Conservation (phyloP, 2,329 filamentous ascomycete species). For the Didymella pinodella region DNA sequence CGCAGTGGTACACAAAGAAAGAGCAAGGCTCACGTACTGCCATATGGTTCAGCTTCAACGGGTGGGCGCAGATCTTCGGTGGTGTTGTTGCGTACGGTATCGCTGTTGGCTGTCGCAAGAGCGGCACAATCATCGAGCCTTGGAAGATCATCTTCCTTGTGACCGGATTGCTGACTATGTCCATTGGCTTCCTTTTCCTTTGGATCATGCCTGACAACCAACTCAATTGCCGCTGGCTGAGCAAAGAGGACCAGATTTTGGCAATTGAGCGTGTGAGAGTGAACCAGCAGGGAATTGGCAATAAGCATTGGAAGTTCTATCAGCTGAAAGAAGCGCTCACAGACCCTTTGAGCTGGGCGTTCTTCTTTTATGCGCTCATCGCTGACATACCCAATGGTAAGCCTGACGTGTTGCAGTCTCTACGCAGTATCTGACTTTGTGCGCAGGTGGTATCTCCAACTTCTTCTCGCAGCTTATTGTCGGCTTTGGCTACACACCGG, state of each 20-base stretch:
- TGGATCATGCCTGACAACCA: conserved; percentile 66
- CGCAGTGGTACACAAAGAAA: conserved; percentile 75
- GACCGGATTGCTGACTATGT: conserved; percentile 54
- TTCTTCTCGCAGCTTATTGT: conserved; percentile 69
- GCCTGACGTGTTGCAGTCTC: background rate
- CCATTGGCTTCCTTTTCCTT: conserved; percentile 54
- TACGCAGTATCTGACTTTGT: conserved; percentile 8
- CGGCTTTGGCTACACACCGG: conserved; percentile 69
- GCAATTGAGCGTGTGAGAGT: conserved; percentile 75
- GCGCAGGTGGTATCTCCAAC: conserved; percentile 62
- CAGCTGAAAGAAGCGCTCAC: conserved; percentile 68
- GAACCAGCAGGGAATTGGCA: conserved; percentile 79
- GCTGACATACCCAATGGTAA: conserved; percentile 65
- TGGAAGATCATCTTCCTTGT: conserved; percentile 69
- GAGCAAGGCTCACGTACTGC: conserved; percentile 70
- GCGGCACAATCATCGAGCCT: conserved; percentile 66
- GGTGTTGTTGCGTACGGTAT: conserved; percentile 71
- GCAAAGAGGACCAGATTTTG: conserved; percentile 69
- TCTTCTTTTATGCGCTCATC: conserved; percentile 65
- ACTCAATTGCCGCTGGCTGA: conserved; percentile 69
- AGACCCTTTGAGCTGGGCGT: conserved; percentile 68
- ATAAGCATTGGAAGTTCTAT: conserved; percentile 71
- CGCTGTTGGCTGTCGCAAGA: conserved; percentile 61
- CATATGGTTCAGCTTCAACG: conserved; percentile 75
- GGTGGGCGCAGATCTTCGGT: conserved; percentile 68